Evolutionary conservation across 2,329 filamentous ascomycete species (phyloP).

Genomic region (Verticillium tricorpus): DNA sequence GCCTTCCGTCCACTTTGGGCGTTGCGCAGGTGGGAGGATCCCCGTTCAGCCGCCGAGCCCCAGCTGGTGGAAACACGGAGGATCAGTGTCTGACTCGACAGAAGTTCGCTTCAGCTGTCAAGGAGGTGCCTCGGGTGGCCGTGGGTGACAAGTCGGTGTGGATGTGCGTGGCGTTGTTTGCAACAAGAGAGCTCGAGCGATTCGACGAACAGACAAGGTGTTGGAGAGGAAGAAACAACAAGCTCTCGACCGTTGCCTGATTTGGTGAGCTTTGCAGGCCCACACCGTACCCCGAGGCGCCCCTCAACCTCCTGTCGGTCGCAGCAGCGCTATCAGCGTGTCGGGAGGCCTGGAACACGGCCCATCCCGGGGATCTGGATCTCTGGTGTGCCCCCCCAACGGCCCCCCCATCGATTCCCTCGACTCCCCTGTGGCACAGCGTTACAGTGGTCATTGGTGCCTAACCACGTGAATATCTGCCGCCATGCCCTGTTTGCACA

Average conservation of each 20-base stretch:
- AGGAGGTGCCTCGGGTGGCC: background rate
- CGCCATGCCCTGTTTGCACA: background rate
- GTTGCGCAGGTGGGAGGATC: background rate
- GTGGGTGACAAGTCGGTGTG: background rate
- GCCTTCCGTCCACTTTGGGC: background rate
- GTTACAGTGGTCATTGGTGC: background rate
- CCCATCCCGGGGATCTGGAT: background rate
- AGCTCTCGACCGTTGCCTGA: constrained; percentile 6
- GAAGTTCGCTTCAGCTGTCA: background rate
- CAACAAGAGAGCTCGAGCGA: background rate
- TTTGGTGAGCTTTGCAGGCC: constrained; percentile 6
- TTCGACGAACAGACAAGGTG: background rate
- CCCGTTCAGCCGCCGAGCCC: background rate
- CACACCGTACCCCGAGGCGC: background rate
- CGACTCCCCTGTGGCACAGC: background rate
- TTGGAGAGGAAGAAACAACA: constrained; percentile 3
- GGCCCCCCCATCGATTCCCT: background rate
- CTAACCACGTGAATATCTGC: background rate
- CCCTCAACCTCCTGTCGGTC: background rate
- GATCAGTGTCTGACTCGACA: background rate
- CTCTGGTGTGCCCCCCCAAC: background rate
- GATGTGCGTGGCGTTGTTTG: background rate
- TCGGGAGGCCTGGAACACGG: background rate
- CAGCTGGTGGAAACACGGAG: background rate
- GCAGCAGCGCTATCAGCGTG: background rate